A percentile compares a stretch with the other conserved stretches of the same genome.
These are phyloP conservation scores for Melaleuca quinquenervia DNA, from an alignment of 345 rosid genomes.

Conservation along the genomic window DNA sequence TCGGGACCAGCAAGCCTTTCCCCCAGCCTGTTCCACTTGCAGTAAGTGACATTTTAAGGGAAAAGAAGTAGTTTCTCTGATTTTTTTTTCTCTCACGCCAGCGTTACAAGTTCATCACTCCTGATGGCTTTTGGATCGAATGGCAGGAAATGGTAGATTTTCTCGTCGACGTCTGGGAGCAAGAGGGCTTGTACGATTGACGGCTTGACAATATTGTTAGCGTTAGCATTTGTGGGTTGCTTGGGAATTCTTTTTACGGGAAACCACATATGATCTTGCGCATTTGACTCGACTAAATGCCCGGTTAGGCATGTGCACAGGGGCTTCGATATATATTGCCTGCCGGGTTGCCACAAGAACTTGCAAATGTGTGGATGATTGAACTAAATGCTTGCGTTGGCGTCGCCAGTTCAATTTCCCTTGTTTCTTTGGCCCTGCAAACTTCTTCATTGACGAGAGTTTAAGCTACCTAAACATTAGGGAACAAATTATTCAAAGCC, in stretches of 20 bases:
- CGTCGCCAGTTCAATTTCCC: background rate
- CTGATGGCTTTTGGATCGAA: background rate
- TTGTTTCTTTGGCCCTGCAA: background rate
- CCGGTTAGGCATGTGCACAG: background rate
- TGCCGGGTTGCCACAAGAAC: background rate
- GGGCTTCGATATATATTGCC: background rate
- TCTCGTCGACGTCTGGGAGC: slow-evolving; percentile 8
- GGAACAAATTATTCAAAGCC: background rate
- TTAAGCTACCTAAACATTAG: background rate
- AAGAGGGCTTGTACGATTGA: slow-evolving; percentile 7
- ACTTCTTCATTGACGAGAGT: background rate
- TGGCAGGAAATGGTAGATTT: slow-evolving; percentile 11
- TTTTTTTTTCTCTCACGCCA: background rate
- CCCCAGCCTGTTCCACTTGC: slow-evolving; percentile 19
- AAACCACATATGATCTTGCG: background rate
- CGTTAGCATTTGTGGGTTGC: background rate
- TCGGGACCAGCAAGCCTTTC: slow-evolving; percentile 18
- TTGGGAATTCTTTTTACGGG: background rate
- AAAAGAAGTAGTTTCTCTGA: background rate
- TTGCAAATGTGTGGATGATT: background rate
- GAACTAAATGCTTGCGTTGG: background rate
- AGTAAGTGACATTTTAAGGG: background rate
- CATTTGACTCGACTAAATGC: background rate
- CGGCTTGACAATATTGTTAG: background rate
- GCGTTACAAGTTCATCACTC: background rate